Conservation (phyloP, 2,329 filamentous ascomycete genomes). For the Alternaria incomplexa region DNA sequence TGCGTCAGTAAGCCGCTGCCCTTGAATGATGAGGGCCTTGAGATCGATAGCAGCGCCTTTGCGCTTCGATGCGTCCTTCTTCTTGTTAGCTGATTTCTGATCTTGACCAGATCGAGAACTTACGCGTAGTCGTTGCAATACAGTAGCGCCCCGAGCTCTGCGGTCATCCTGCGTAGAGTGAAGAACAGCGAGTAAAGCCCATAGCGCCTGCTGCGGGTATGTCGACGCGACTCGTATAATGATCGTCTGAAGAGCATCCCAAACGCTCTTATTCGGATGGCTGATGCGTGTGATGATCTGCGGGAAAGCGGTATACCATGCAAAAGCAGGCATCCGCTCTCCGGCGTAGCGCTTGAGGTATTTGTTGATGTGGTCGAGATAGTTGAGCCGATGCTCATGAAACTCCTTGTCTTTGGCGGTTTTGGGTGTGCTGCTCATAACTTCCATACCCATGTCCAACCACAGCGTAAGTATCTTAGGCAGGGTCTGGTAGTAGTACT, state of each 20-base stretch:
- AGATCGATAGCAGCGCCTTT: slow-evolving; percentile 66
- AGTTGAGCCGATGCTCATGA: slow-evolving; percentile 34
- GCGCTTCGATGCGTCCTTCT: slow-evolving; percentile 60
- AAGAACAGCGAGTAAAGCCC: slow-evolving; percentile 86
- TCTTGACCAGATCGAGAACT: slow-evolving; percentile 14
- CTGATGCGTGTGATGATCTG: slow-evolving; percentile 97
- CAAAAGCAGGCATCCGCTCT: slow-evolving; percentile 71
- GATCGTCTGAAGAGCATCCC: slow-evolving; percentile 76
- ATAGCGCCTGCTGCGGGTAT: slow-evolving; percentile 91
- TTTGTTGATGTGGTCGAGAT: slow-evolving; percentile 56
- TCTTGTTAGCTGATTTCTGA: slow-evolving; percentile 39
- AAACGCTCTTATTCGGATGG: slow-evolving; percentile 80
- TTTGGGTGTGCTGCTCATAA: slow-evolving; percentile 50
- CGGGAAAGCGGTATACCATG: slow-evolving; percentile 83
- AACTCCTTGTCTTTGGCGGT: slow-evolving; percentile 38
- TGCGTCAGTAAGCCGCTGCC: slow-evolving; percentile 83
- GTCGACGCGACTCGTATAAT: slow-evolving; percentile 83
- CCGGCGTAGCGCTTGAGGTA: slow-evolving; percentile 80
- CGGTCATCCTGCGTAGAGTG: slow-evolving; percentile 79
- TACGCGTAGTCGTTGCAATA: slow-evolving; percentile 51
- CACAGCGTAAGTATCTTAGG: slow-evolving; percentile 92
- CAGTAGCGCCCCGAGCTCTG: slow-evolving; percentile 56
- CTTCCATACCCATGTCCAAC: slow-evolving; percentile 84
- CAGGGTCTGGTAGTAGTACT: slow-evolving; percentile 94
- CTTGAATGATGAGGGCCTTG: slow-evolving; percentile 73